Evolutionary conservation across 148 eudicot species (phyloP).

Genomic region (Pouteria glomerata): DNA sequence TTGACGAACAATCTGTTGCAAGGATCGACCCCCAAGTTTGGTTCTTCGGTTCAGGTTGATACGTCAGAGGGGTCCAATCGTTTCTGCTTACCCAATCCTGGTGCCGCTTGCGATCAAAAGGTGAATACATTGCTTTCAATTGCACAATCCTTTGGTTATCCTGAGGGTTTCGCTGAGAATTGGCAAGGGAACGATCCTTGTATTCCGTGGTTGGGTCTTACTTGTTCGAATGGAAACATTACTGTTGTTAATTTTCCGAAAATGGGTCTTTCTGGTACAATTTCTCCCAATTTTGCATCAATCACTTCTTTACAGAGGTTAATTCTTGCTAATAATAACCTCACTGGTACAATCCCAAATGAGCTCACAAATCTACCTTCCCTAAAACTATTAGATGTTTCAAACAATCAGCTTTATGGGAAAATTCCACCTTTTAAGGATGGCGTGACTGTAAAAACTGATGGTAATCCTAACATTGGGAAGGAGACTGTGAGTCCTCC

Average conservation of each 20-base stretch:
- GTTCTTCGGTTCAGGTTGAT: conserved; percentile 33
- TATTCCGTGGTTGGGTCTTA: conserved; percentile 42
- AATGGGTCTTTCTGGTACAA: conserved; percentile 49
- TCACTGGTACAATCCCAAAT: conserved; percentile 64
- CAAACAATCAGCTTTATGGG: conserved; percentile 57
- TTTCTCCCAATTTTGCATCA: conserved; percentile 54
- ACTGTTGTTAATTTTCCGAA: conserved; percentile 46
- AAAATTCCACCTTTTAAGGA: conserved; percentile 41
- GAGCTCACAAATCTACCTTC: conserved; percentile 55
- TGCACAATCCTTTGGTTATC: conserved; percentile 58
- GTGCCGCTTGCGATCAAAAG: conserved; percentile 48
- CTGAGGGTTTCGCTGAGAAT: conserved; percentile 38
- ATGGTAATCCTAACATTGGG: conserved; percentile 54
- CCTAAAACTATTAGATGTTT: conserved; percentile 51
- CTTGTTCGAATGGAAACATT: conserved; percentile 51
- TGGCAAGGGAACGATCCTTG: conserved; percentile 87
- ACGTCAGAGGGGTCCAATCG: conserved; percentile 33
- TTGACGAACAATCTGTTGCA: conserved; percentile 68
- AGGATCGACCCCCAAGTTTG: conserved; percentile 62
- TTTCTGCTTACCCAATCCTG: conserved; percentile 56
- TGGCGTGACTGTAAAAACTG: conserved; percentile 32
- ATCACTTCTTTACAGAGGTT: conserved; percentile 47
- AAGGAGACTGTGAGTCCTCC: conserved; percentile 29
- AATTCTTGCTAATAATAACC: conserved; percentile 50
- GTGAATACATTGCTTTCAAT: conserved; percentile 48